Percentiles rank a stretch among this genome's conserved stretches.
Evolutionary conservation across 495 filamentous ascomycete genomes (phyloP).

Genomic region (Tuber borchii): DNA sequence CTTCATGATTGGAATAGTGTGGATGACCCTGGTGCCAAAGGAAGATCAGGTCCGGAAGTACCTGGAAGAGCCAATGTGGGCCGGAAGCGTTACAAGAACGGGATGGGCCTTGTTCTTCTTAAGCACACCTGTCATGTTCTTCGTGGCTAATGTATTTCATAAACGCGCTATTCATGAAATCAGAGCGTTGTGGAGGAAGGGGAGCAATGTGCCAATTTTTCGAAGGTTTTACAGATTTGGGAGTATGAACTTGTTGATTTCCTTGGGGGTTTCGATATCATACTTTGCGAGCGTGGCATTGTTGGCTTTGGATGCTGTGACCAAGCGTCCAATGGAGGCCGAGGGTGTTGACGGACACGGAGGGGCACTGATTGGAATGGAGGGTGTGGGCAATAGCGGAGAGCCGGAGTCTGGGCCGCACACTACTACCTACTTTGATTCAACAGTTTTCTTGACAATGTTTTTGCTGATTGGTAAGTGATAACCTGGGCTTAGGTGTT

Average conservation of each 20-base stretch:
- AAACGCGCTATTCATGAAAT: constrained; percentile 71
- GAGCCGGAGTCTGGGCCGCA: constrained; percentile 31
- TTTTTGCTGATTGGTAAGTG: constrained; percentile 67
- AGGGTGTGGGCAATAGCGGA: constrained; percentile 14
- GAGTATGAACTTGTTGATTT: constrained; percentile 94
- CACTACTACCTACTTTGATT: constrained; percentile 78
- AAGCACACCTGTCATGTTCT: constrained; percentile 85
- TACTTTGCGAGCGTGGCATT: constrained; percentile 79
- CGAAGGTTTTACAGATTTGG: constrained; percentile 85
- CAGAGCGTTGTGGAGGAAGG: constrained; percentile 67
- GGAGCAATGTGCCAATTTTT: constrained; percentile 66
- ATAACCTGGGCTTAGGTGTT: not conserved
- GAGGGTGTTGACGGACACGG: constrained; percentile 19
- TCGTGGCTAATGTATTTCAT: constrained; percentile 82
- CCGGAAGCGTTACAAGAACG: constrained; percentile 64
- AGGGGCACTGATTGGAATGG: constrained; percentile 11
- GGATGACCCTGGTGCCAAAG: constrained; percentile 70
- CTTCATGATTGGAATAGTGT: constrained; percentile 83
- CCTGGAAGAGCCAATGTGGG: constrained; percentile 64
- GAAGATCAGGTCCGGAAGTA: constrained; percentile 53
- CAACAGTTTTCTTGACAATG: constrained; percentile 86
- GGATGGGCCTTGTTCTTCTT: constrained; percentile 81
- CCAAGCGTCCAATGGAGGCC: constrained; percentile 13
- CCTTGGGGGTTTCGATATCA: constrained; percentile 78
- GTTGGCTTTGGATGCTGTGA: constrained; percentile 61